Conservation (phyloP, 2,329 filamentous ascomycete species). For the Arthrocladium fulminans region DNA sequence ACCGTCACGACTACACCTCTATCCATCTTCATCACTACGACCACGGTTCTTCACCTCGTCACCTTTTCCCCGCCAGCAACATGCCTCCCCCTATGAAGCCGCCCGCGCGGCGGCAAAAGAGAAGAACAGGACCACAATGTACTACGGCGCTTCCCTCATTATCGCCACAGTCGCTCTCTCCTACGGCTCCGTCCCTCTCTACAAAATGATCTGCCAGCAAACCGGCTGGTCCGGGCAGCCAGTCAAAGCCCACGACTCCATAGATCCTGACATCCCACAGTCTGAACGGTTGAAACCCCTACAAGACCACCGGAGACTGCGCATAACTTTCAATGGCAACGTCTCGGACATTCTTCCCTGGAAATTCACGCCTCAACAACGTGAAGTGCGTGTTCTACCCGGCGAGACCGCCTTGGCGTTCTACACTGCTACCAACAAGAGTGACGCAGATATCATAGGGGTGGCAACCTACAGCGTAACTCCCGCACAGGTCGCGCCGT, state of each 20-base stretch:
- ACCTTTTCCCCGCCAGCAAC: constrained; percentile 5
- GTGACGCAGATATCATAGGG: constrained; percentile 87
- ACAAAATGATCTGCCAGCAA: constrained; percentile 55
- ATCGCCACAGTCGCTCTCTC: constrained; percentile 55
- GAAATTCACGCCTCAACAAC: constrained; percentile 96
- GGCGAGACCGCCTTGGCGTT: constrained; percentile 96
- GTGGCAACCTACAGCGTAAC: constrained; percentile 97
- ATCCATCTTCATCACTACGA: neutral
- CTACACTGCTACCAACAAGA: constrained; percentile 91
- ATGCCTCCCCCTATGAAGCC: constrained; percentile 11
- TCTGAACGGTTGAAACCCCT: constrained; percentile 72
- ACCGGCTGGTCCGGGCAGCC: constrained; percentile 83
- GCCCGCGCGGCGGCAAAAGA: constrained; percentile 16
- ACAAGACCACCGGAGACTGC: constrained; percentile 70
- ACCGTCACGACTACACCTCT: neutral
- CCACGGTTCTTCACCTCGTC: constrained; percentile 6
- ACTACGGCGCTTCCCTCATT: constrained; percentile 55
- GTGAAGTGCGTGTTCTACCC: constrained; percentile 87
- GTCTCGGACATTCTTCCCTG: constrained; percentile 92
- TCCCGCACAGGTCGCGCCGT: constrained; percentile 87
- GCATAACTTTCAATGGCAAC: constrained; percentile 91
- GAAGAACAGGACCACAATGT: constrained; percentile 28
- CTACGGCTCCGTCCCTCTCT: constrained; percentile 58
- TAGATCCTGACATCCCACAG: constrained; percentile 50
- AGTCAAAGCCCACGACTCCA: constrained; percentile 67